Conservation (phyloP, 495 filamentous ascomycete species). For the Lasiosphaeria ovina region DNA sequence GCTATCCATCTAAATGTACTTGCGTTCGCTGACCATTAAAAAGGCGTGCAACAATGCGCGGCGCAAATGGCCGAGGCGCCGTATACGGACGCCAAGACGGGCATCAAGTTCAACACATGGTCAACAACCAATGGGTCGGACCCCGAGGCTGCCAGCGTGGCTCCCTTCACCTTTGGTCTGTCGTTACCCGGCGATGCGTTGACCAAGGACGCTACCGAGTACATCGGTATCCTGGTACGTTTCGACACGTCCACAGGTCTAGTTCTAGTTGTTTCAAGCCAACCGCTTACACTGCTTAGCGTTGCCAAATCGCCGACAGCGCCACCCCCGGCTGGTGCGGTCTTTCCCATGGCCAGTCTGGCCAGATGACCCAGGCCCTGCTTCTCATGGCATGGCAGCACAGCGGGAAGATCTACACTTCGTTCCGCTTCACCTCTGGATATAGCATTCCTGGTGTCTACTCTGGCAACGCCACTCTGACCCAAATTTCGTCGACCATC, state of each 20-base stretch:
- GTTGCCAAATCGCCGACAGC: conserved; percentile 26
- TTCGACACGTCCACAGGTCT: not conserved
- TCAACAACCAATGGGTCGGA: conserved; percentile 17
- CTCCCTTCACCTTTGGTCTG: conserved; percentile 52
- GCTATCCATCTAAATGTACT: not conserved
- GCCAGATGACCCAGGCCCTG: conserved; percentile 57
- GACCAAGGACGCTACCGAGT: conserved; percentile 53
- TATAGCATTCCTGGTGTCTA: conserved; percentile 59
- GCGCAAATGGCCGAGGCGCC: conserved; percentile 24
- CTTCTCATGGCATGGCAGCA: conserved; percentile 58
- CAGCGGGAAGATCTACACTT: conserved; percentile 50
- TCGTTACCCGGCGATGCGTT: conserved; percentile 53
- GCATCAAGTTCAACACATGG: conserved; percentile 47
- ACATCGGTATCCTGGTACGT: conserved; percentile 54
- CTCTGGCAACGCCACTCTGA: conserved; percentile 55
- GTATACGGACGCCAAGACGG: conserved; percentile 42
- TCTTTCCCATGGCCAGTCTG: conserved; percentile 48
- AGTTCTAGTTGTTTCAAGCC: not conserved
- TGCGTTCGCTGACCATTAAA: conserved; percentile 13
- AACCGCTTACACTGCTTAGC: conserved; percentile 19
- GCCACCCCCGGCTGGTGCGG: conserved; percentile 53
- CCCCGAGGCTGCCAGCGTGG: conserved; percentile 18
- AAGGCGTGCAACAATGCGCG: conserved; percentile 24
- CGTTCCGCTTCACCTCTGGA: conserved; percentile 55
- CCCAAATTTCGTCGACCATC: conserved; percentile 55